These are phyloP conservation scores for Boechera retrofracta DNA, from an alignment of 345 rosid genomes.

Conservation along the genomic window DNA sequence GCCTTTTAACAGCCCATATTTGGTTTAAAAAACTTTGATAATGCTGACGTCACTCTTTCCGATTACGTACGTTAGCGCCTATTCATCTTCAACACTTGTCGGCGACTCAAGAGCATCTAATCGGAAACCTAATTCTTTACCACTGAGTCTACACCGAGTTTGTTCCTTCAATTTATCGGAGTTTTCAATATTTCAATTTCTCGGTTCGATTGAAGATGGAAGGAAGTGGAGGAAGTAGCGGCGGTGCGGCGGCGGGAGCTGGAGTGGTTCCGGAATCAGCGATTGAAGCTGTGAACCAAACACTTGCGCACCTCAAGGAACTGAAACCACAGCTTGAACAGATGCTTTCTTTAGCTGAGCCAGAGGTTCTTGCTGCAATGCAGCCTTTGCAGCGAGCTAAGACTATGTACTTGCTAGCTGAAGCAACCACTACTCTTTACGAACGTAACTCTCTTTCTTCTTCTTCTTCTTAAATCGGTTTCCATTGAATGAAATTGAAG, in stretches of 20 bases:
- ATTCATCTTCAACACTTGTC: slow-evolving; percentile 10
- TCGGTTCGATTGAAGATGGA: slow-evolving; percentile 45
- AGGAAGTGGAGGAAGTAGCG: slow-evolving; percentile 45
- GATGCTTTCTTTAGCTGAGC: slow-evolving; percentile 63
- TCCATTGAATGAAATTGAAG: not conserved
- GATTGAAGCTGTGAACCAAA: slow-evolving; percentile 66
- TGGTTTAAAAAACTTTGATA: not conserved
- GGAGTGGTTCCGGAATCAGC: slow-evolving; percentile 65
- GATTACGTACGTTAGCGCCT: slow-evolving; percentile 24
- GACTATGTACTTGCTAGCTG: slow-evolving; percentile 62
- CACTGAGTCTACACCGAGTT: not conserved
- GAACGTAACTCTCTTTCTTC: slow-evolving; percentile 48
- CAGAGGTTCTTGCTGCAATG: slow-evolving; percentile 66
- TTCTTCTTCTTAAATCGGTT: not conserved
- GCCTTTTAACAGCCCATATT: slow-evolving; percentile 36
- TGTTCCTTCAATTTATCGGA: not conserved
- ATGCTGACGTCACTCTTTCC: slow-evolving; percentile 20
- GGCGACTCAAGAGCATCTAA: slow-evolving; percentile 19
- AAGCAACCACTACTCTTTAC: slow-evolving; percentile 71
- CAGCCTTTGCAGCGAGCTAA: slow-evolving; percentile 80
- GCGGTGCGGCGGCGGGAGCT: slow-evolving; percentile 15
- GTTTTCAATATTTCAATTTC: not conserved
- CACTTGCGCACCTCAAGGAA: slow-evolving; percentile 52
- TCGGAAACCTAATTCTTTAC: slow-evolving; percentile 32
- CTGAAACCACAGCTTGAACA: slow-evolving; percentile 59